Conservation (phyloP, 164 flowering plant genomes). For the Houttuynia cordata region DNA sequence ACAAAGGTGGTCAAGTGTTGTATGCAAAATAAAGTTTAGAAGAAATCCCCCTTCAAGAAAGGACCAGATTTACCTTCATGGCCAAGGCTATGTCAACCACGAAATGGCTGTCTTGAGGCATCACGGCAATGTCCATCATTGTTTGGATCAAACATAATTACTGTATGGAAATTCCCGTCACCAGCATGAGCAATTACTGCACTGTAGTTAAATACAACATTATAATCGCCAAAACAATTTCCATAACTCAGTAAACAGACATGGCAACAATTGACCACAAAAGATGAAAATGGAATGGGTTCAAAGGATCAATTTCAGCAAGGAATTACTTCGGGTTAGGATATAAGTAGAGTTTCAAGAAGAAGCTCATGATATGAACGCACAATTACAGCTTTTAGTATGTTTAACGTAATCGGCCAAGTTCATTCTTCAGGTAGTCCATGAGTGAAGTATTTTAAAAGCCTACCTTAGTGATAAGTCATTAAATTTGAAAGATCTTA, state of each 20-base stretch:
- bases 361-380: no score
- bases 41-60: not conserved
- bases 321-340: no score
- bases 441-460: no score
- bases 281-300: no score
- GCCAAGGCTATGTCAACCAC: constrained; percentile 83
- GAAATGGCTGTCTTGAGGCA: constrained; percentile 77
- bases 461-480: no score
- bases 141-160: constrained; percentile 80
- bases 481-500: no score
- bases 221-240: not conserved
- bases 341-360: no score
- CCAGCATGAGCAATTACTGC: constrained; percentile 98
- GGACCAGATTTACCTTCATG: constrained; percentile 45
- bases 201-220: constrained; percentile 36
- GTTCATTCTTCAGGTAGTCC: no score
- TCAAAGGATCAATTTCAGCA: no score
- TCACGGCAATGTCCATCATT: constrained; percentile 58
- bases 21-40: not conserved
- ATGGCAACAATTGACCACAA: not conserved
- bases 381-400: no score
- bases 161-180: constrained; percentile 92
- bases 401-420: no score
- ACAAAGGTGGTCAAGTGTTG: not conserved
- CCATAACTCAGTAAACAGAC: not conserved